Evolutionary conservation across 208 protist species (phyloP).

Genomic region (Leptomonas pyrrhocoris): DNA sequence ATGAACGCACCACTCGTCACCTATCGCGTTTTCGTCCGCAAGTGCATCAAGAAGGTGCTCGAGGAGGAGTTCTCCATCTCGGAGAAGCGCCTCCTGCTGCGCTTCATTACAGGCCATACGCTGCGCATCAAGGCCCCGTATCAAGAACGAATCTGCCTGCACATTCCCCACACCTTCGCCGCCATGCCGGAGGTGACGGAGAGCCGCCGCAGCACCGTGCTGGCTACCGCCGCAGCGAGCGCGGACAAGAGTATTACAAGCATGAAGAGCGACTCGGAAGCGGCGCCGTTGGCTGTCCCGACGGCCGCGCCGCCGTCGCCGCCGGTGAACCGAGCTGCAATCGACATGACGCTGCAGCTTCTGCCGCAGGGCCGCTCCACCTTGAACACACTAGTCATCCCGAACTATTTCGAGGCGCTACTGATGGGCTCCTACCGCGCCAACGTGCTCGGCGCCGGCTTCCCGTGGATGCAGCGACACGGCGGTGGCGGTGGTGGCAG

Average conservation of each 20-base stretch:
- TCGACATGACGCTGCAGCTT: slow-evolving; percentile 31
- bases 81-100: slow-evolving; percentile 47
- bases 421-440: slow-evolving; percentile 35
- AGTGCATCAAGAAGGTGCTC: slow-evolving; percentile 34
- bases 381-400: slow-evolving; percentile 39
- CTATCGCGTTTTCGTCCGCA: slow-evolving; percentile 31
- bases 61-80: slow-evolving; percentile 44
- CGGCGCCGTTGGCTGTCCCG: no score
- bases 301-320: not conserved
- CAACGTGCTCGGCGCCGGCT: slow-evolving; percentile 13
- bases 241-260: not conserved
- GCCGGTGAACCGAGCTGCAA: slow-evolving; percentile 15
- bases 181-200: not conserved
- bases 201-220: not conserved
- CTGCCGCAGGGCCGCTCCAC: slow-evolving; percentile 32
- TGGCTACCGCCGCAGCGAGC: not conserved
- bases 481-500: not conserved
- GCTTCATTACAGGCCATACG: slow-evolving; percentile 56
- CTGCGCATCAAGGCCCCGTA: slow-evolving; percentile 12
- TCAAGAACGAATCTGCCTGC: slow-evolving; percentile 7
- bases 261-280: not conserved
- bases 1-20: not conserved
- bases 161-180: slow-evolving; percentile 17
- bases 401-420: slow-evolving; percentile 52
- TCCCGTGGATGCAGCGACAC: slow-evolving; percentile 1